Evolutionary conservation across 371 early-diverging fungal species (phyloP).

Genomic region (Mortierella sp.): DNA sequence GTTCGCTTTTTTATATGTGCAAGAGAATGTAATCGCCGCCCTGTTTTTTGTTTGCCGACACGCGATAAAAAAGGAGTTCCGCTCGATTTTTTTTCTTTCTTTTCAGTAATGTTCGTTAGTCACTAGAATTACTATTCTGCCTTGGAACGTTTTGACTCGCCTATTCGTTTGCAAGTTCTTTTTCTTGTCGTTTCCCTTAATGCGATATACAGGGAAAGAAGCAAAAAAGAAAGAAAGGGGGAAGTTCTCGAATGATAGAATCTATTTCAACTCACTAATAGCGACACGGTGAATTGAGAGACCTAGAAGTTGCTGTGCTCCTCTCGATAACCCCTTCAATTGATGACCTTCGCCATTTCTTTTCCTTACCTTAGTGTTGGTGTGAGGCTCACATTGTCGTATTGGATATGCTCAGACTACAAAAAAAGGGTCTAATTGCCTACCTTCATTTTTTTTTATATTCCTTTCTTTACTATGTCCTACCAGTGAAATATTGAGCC

Average conservation of each 20-base stretch:
- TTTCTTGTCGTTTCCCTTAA: not conserved
- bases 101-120: not conserved
- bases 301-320: too few species aligned
- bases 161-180: not conserved
- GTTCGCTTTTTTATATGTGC: not conserved
- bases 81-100: not conserved
- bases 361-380: not conserved
- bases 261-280: too few species aligned
- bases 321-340: too few species aligned
- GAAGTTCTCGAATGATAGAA: too few species aligned
- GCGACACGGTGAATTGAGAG: too few species aligned
- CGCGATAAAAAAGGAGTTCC: not conserved
- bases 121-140: not conserved
- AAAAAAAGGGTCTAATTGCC: too few species aligned
- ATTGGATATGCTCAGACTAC: too few species aligned
- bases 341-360: not conserved
- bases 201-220: not conserved
- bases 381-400: too few species aligned
- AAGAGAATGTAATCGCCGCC: not conserved
- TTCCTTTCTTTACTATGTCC: too few species aligned
- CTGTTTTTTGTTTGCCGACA: not conserved
- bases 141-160: not conserved
- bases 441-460: too few species aligned
- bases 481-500: not conserved
- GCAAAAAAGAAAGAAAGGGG: too few species aligned